phyloP scores from a whole-genome alignment of 2,329 filamentous ascomycete species.

The Atkinsonella texensis region DNA sequence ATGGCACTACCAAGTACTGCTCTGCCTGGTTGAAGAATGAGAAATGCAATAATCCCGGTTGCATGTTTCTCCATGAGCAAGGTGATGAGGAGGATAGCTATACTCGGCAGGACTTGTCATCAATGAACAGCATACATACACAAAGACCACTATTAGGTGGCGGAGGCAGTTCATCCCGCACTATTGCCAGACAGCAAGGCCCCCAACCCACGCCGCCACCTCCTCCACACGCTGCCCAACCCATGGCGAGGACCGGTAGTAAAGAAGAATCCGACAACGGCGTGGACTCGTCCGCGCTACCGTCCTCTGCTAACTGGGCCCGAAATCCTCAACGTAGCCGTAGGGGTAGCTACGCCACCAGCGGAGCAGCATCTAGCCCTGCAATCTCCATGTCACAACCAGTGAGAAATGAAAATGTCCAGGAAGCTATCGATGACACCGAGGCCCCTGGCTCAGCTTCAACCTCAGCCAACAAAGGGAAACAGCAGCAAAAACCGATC shows the following conservation, averaged over 20 bases:
- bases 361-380: conserved; percentile 71
- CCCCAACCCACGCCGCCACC: conserved; percentile 26
- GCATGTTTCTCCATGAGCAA: conserved; percentile 95
- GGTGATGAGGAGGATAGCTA: conserved; percentile 98
- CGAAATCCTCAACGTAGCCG: conserved; percentile 54
- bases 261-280: conserved; percentile 62
- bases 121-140: conserved; percentile 80
- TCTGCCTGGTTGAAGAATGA: conserved; percentile 93
- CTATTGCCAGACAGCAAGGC: conserved; percentile 39
- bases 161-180: conserved; percentile 39
- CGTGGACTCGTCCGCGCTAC: conserved; percentile 79
- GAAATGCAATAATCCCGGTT: conserved; percentile 87
- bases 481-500: conserved; percentile 8
- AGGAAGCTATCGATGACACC: conserved; percentile 27
- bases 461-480: conserved; percentile 10
- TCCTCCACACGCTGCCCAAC: conserved; percentile 35
- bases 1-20: conserved; percentile 95
- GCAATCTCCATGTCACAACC: conserved; percentile 52
- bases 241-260: conserved; percentile 67
- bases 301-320: conserved; percentile 91
- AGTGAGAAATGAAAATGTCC: conserved; percentile 36
- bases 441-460: conserved; percentile 17
- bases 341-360: conserved; percentile 69
- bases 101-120: conserved; percentile 84
- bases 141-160: conserved; percentile 51